These are phyloP conservation scores for Leccinum barrowsii DNA, from an alignment of 768 basidiomycete species.

Conservation along the genomic window DNA sequence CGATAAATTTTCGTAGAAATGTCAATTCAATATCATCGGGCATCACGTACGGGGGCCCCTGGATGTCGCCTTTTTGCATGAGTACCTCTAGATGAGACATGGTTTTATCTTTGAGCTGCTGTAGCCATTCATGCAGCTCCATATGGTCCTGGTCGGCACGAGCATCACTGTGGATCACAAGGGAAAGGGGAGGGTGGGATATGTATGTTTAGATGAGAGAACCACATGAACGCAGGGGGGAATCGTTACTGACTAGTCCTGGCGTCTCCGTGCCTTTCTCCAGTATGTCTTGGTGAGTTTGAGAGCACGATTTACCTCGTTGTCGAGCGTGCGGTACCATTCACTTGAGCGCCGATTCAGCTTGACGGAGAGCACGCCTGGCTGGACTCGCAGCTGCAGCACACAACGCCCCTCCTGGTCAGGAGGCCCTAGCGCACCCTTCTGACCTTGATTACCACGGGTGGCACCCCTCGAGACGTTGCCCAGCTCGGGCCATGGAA, in stretches of 20 bases:
- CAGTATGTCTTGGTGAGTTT: slow-evolving; percentile 85
- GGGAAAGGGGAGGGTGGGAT: neutral
- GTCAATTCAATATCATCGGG: slow-evolving; percentile 72
- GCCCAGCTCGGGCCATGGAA: slow-evolving; percentile 83
- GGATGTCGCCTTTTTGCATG: slow-evolving; percentile 86
- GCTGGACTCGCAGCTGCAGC: slow-evolving; percentile 80
- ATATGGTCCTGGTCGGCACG: slow-evolving; percentile 86
- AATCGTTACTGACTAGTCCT: slow-evolving; percentile 50
- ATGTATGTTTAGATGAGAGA: slow-evolving; percentile 7
- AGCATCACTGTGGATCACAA: slow-evolving; percentile 42
- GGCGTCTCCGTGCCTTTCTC: slow-evolving; percentile 76
- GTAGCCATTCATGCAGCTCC: slow-evolving; percentile 85
- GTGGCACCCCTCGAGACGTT: slow-evolving; percentile 84
- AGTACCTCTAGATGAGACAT: slow-evolving; percentile 85
- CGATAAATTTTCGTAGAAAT: slow-evolving; percentile 80
- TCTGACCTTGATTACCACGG: slow-evolving; percentile 82
- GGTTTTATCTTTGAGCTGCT: slow-evolving; percentile 84
- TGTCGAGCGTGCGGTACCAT: slow-evolving; percentile 77
- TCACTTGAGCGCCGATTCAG: slow-evolving; percentile 76
- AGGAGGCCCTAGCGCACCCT: slow-evolving; percentile 68
- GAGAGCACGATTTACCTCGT: slow-evolving; percentile 74
- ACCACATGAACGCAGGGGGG: neutral
- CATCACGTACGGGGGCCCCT: slow-evolving; percentile 80
- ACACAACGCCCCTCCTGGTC: slow-evolving; percentile 73
- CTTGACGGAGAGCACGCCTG: slow-evolving; percentile 73